Conservation (phyloP, 1,284 basidiomycete genomes). For the Ceratobasidium sp. region DNA sequence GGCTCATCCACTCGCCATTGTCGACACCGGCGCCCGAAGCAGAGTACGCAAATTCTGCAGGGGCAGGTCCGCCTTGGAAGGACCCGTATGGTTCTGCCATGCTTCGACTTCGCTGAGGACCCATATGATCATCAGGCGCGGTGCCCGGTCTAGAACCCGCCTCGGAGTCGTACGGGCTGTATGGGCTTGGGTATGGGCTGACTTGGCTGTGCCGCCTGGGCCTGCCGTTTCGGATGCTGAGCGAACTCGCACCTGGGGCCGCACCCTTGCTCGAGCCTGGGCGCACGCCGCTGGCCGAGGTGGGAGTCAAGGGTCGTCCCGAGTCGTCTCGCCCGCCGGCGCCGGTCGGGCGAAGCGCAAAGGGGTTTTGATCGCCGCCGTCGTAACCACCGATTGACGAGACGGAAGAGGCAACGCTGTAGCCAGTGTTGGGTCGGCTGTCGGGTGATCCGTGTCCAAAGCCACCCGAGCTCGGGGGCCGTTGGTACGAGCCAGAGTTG, state of each 20-base stretch:
- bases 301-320: conserved; percentile 30
- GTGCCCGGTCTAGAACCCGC: conserved; percentile 54
- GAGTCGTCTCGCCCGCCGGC: conserved; percentile 35
- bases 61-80: conserved; percentile 45
- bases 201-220: conserved; percentile 78
- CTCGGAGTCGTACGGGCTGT: conserved; percentile 59
- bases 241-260: conserved; percentile 25
- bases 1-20: conserved; percentile 43
- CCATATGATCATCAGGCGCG: conserved; percentile 52
- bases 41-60: conserved; percentile 79
- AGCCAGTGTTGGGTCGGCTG: conserved; percentile 79
- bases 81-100: conserved; percentile 56
- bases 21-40: conserved; percentile 52
- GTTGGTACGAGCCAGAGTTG: conserved; percentile 41
- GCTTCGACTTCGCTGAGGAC: conserved; percentile 44
- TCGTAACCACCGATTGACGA: conserved; percentile 31
- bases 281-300: conserved; percentile 36
- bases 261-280: conserved; percentile 38
- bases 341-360: conserved; percentile 36
- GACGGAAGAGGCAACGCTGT: conserved; percentile 63
- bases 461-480: conserved; percentile 37
- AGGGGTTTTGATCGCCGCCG: conserved; percentile 29
- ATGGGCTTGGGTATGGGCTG: conserved; percentile 80
- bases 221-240: conserved; percentile 64
- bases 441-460: conserved; percentile 65